Base-by-base conservation (phyloP, 164 flowering plant species). In the Liriodendron chinense region DNA sequence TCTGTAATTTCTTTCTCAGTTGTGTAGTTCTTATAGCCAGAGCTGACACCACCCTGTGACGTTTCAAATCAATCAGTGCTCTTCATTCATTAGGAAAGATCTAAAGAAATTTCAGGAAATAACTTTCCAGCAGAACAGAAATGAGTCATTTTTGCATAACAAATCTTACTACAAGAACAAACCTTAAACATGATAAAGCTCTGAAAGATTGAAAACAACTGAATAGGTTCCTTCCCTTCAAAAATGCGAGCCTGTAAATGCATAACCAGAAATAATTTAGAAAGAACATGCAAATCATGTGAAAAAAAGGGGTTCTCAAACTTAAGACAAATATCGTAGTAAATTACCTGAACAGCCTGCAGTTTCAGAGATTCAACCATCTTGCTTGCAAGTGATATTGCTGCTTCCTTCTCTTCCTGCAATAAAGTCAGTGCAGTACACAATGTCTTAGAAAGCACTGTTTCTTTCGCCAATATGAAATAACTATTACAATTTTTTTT, bases 181-280 rank as follows among this genome's bases (percentile, higher is more conserved):
- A 96, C 99, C 98, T 94, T 88, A 66, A 88, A 87, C 50, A 90
- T 84, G 71, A 96, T 87, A 81, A 94, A 93, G 88, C 94, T 90
- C 81, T 96, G 99, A 67, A 94, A 87, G 79, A 96, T 87, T 59
- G 94, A 83, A 79, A 85, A 87, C 75, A 96, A 93, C 81, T 88
- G 98, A 74, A 94, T 85, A 2, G 98, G 94, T 80, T 96, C 99
- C 74, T 80, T 86, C 78, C 97, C 99, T 85, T 96, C 98, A 78
- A 87, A 88, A 43, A 96, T 83, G 63, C 91, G 88, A 76, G 93
- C 98, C 99, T 96, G 80, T 23, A 73, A 28, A 75, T 66, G 70
- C 66, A 76, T 21, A 75, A 72, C 23, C 20, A 25, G 68, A 10
- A 67, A 57, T 53, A 53, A 53, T 56, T 12, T 6, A 63, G 70